Percentiles rank a stretch among this genome's conserved stretches.
phyloP scores from a whole-genome alignment of 768 basidiomycete species.

The Boletus speciosus region DNA sequence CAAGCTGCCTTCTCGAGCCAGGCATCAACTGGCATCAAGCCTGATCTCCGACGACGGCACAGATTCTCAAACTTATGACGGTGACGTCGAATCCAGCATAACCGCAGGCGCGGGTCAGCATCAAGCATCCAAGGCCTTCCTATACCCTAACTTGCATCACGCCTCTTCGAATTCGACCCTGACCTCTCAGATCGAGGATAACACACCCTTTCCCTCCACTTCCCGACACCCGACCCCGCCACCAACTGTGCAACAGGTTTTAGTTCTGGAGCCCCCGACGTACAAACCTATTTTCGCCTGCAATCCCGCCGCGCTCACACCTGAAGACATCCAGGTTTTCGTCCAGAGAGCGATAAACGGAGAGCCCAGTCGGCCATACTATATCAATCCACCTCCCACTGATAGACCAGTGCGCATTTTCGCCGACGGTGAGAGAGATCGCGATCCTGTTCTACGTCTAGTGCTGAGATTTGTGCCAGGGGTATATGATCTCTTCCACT shows the following conservation, averaged over 20 bases:
- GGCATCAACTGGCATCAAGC: conserved; percentile 54
- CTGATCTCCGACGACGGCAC: conserved; percentile 67
- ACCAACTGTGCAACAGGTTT: conserved; percentile 31
- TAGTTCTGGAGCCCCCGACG: conserved; percentile 39
- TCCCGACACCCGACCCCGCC: conserved; percentile 20
- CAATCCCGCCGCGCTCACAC: conserved; percentile 63
- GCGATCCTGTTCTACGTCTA: not conserved
- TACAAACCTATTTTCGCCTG: conserved; percentile 40
- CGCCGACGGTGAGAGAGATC: conserved; percentile 71
- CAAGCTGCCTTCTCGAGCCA: conserved; percentile 28
- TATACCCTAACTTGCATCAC: conserved; percentile 34
- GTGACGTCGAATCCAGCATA: conserved; percentile 79
- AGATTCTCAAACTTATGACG: conserved; percentile 88
- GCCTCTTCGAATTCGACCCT: conserved; percentile 55
- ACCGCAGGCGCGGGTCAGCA: conserved; percentile 51
- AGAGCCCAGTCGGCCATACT: conserved; percentile 63
- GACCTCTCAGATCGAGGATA: conserved; percentile 38
- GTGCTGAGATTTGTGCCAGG: conserved; percentile 41
- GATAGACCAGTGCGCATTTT: conserved; percentile 85
- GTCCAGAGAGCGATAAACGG: conserved; percentile 76
- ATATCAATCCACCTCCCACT: conserved; percentile 78
- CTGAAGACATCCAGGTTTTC: conserved; percentile 77
- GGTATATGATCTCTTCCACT: conserved; percentile 97
- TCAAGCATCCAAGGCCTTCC: conserved; percentile 25
- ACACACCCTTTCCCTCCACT: conserved; percentile 13